Base-by-base conservation (phyloP, 805 yeast genomes). In the Metschnikowia peoriensis region DNA sequence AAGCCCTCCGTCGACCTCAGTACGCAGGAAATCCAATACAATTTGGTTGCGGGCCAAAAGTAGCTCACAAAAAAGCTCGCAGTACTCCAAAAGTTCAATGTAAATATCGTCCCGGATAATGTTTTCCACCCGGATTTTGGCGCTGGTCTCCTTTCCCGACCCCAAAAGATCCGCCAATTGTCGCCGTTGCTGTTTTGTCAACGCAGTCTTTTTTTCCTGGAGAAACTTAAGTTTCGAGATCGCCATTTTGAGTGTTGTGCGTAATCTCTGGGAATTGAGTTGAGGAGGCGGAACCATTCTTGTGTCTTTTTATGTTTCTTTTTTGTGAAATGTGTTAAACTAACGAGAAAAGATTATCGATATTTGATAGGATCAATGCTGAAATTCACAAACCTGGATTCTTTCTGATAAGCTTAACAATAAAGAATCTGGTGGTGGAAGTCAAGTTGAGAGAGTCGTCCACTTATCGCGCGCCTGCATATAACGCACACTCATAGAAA, bases 21-120 rank as follows among this genome's bases (percentile, higher is more conserved):
- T 68, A 44, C 73, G 65, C 17, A 62, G 56, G 12, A 68, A 64
- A 44, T 75, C 81, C 27, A 79, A 79, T 28, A 90, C 64, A 22
- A 89, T 72, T 14, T 84, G 78, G 11, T 87, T 79, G 52, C 97
- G 75, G 0, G 97, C 96, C 45, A 87, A 76, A 17, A 89, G 66
- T 4, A 90, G 72, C 67, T 91, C 97, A 63, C 96, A 86, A 65
- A 89, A 89, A 16, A 91, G 71, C 67, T 91, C 97, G 44, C 90
- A 68, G 44, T 82, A 81, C 66, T 91, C 97, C 49, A 90, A 71
- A 27, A 90, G 72, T 69, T 90, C 97, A 22, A 88, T 81, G 61
- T 85, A 82, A 34, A 88, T 81, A 63, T 90, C 97, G 59, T 89
- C 93, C 37, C 92, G 78, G 34, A 91, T 88, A 51, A 90, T 81